A percentile compares a stretch with the other conserved stretches of the same genome.
Evolutionary conservation across 768 basidiomycete species (phyloP).

Genomic region (Punctularia strigosozonata): DNA sequence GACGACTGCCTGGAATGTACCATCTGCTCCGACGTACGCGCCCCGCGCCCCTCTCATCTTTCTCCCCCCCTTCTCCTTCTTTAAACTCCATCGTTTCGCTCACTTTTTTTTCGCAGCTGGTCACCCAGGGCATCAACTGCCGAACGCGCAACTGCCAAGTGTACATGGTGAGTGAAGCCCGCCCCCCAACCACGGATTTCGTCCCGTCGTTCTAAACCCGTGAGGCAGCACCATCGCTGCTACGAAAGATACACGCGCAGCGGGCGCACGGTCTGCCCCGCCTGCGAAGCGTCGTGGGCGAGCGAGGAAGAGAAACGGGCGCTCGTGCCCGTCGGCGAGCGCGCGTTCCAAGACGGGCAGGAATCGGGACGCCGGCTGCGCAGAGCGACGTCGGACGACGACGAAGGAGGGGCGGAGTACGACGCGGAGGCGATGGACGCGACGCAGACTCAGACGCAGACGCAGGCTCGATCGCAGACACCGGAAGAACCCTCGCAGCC

Average conservation of each 20-base stretch:
- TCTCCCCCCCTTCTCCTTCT: neutral
- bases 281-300: constrained; percentile 53
- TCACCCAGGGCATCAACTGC: constrained; percentile 63
- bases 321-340: constrained; percentile 55
- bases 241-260: constrained; percentile 40
- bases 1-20: constrained; percentile 65
- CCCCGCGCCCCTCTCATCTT: constrained; percentile 6
- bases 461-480: constrained; percentile 11
- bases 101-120: constrained; percentile 27
- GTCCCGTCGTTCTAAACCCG: too few species aligned
- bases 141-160: constrained; percentile 47
- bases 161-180: too few species aligned
- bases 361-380: constrained; percentile 5
- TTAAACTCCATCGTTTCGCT: neutral
- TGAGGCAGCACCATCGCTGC: constrained; percentile 55
- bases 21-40: constrained; percentile 55
- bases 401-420: constrained; percentile 21
- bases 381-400: constrained; percentile 21
- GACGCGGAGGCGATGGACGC: constrained; percentile 29
- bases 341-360: constrained; percentile 50
- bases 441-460: constrained; percentile 13
- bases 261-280: constrained; percentile 36
- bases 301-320: constrained; percentile 28
- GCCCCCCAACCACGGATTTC: too few species aligned
- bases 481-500: constrained; percentile 12